Base-by-base conservation (phyloP, 1,139 yeast species). In the Hyphopichia buzzinii region DNA sequence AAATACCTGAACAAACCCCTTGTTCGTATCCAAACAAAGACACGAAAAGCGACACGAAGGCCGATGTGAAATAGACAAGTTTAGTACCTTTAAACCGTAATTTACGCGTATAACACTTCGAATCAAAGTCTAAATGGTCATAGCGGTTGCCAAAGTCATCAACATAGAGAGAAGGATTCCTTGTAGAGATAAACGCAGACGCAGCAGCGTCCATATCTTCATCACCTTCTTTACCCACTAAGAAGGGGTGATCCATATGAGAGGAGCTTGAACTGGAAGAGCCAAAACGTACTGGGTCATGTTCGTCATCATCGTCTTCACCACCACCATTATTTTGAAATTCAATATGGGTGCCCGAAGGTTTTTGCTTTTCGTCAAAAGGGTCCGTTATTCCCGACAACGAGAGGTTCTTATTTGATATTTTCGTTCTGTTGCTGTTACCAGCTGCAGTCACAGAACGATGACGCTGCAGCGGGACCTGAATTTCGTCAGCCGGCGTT, bases 11-110 rank as follows among this genome's bases (percentile, higher is more conserved):
- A 79, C 90, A 85, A 33, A 87, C 95, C 38, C 96, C 96, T 60
- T 88, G 96, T 55, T 88, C 96, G 59, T 85, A 88, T 4, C 96
- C 96, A 55, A 87, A 88, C 24, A 88, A 67, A 39, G 88, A 82
- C 11, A 88, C 95, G 37, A 95, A 94, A 6, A 86, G 66, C 24
- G 90, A 81, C 15, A 87, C 95, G 58, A 87, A 87, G 8, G 84
- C 79, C 1, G 90, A 79, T 3, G 95, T 86, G 61, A 86, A 84
- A 56, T 86, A 87, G 11, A 81, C 74, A 34, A 81, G 56, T 23
- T 56, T 45, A 25, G 50, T 64, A 7, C 77, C 77, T 44, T 71
- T 70, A 49, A 71, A 67, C 26, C 38, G 42, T 8, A 65, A 49
- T 30, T 52, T 52, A 7, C 51, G 43, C 0, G 74, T 68, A 42